These are phyloP conservation scores for Lactifluus subvellereus DNA, from an alignment of 768 basidiomycete genomes.

Conservation along the genomic window DNA sequence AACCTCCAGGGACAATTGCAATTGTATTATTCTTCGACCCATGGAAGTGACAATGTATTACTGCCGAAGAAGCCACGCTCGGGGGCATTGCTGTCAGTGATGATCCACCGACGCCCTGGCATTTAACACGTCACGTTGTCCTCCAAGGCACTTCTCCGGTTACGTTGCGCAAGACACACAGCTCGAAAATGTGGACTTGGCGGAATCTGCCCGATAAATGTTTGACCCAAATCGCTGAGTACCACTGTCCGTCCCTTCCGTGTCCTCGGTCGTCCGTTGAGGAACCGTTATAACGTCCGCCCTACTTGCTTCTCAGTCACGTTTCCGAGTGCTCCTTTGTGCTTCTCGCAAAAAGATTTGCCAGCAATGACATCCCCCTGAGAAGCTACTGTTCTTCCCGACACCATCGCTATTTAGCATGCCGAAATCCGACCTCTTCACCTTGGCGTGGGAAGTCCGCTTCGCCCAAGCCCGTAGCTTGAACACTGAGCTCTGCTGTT, in stretches of 20 bases:
- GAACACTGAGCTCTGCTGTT: background rate
- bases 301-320: background rate
- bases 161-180: background rate
- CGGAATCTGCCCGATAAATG: background rate
- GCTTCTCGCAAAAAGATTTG: background rate
- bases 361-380: background rate
- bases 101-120: background rate
- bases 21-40: background rate
- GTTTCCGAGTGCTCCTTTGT: background rate
- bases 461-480: background rate
- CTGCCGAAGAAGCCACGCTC: background rate
- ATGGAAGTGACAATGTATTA: background rate
- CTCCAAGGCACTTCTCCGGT: background rate
- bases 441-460: background rate
- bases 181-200: background rate
- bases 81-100: background rate
- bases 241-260: background rate
- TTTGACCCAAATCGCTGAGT: background rate
- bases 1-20: background rate
- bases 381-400: background rate
- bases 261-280: background rate
- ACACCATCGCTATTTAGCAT: background rate
- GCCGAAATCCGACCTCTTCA: background rate
- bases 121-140: background rate
- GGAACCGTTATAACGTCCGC: background rate